phyloP scores from a whole-genome alignment of 257 asterid species.

The Plantago ovata region DNA sequence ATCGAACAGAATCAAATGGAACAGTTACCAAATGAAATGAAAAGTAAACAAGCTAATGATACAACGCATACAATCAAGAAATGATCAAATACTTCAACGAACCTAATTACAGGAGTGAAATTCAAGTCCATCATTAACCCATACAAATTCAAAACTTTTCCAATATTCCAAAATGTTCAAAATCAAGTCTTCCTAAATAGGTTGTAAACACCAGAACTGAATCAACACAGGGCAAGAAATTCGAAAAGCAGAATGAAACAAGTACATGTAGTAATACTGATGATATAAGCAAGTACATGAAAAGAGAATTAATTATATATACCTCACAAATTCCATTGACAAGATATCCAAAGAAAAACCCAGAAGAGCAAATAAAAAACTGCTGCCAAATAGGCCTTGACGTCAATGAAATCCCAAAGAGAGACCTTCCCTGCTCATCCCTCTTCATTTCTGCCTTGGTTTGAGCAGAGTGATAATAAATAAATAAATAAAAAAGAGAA shows the following conservation, averaged over 20 bases:
- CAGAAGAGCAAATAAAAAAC: conserved; percentile 81
- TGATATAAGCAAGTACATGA: neutral
- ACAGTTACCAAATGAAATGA: conserved; percentile 16
- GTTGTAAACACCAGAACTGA: neutral
- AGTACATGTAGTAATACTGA: neutral
- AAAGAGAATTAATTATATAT: neutral
- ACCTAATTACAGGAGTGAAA: neutral
- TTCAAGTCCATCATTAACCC: conserved; percentile 11
- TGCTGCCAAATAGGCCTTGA: conserved; percentile 79
- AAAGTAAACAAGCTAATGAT: neutral
- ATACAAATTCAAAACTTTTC: conserved; percentile 8
- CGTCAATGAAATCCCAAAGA: conserved; percentile 72
- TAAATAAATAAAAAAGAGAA: no score
- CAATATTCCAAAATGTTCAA: conserved; percentile 1
- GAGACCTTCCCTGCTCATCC: conserved; percentile 75
- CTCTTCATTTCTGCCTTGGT: conserved; percentile 43
- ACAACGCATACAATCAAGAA: neutral
- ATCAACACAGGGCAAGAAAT: conserved; percentile 1
- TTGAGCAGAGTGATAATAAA: no score
- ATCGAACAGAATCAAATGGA: conserved; percentile 16
- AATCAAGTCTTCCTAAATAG: conserved; percentile 9
- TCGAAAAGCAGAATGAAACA: neutral
- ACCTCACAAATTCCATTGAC: conserved; percentile 98
- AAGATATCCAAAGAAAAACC: conserved; percentile 89
- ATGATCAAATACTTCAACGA: conserved; percentile 10